Conservation (phyloP, 176 grass and related monocot species). For the Raddia guianensis region DNA sequence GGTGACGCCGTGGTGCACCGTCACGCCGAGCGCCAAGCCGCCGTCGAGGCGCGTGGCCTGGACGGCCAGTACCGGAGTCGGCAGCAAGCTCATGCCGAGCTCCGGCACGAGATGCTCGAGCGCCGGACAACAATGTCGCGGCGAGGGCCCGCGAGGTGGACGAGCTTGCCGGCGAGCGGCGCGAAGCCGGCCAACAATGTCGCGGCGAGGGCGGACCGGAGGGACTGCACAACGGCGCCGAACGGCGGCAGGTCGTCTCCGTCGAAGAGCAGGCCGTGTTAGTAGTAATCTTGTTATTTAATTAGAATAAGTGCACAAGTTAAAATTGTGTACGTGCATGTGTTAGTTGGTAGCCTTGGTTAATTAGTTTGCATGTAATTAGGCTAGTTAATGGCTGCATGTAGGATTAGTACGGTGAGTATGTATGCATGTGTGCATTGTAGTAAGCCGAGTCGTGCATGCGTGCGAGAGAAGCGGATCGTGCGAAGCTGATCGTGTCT, state of each 20-base stretch:
- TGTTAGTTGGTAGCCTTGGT: no score
- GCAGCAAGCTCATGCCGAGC: conserved; percentile 44
- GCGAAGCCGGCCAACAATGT: conserved; percentile 38
- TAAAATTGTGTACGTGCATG: no score
- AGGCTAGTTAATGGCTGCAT: no score
- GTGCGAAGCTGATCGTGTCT: no score
- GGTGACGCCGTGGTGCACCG: conserved; percentile 32
- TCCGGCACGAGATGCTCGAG: conserved; percentile 44
- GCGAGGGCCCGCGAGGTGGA: conserved; percentile 21
- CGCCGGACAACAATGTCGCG: conserved; percentile 30
- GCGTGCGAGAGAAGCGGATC: no score
- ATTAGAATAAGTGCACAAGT: no score
- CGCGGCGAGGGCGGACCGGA: conserved; percentile 33
- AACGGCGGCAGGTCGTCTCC: conserved; percentile 33
- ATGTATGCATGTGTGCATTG: no score
- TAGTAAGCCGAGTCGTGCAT: no score
- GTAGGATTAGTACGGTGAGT: no score
- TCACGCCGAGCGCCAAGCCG: conserved; percentile 28
- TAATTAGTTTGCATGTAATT: no score
- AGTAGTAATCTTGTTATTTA: no score
- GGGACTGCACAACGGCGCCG: conserved; percentile 2
- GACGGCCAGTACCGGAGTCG: conserved; percentile 49
- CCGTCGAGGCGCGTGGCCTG: conserved; percentile 45
- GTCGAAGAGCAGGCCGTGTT: conserved; percentile 44
- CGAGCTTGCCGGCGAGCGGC: conserved; percentile 49